A percentile compares a stretch with the other conserved stretches of the same genome.
Evolutionary conservation across 192 early-diverging fungal species (phyloP).

Genomic region (Linnemannia schmuckeri): DNA sequence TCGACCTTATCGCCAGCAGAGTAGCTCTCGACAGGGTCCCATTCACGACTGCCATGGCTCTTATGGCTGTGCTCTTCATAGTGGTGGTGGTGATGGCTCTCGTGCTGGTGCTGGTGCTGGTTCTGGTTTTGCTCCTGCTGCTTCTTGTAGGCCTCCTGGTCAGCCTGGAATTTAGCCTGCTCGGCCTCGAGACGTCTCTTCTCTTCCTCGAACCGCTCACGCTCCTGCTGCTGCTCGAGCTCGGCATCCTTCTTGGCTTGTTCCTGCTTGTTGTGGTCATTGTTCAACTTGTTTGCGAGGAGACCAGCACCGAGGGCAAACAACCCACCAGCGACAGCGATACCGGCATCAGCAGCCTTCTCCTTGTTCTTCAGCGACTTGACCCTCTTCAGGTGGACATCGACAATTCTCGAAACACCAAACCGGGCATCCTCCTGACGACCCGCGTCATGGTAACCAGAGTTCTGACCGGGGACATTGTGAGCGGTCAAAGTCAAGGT

Average conservation of each 20-base stretch:
- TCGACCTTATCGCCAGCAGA: constrained; percentile 60
- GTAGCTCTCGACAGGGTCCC: constrained; percentile 62
- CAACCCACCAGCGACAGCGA: constrained; percentile 56
- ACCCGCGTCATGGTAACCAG: constrained; percentile 21
- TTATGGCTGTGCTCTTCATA: constrained; percentile 14
- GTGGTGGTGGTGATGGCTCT: constrained; percentile 16
- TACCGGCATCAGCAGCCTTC: constrained; percentile 48
- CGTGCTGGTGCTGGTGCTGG: constrained; percentile 1
- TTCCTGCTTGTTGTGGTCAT: constrained; percentile 44
- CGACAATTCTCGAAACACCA: constrained; percentile 49
- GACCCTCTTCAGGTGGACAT: constrained; percentile 57
- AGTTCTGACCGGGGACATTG: constrained; percentile 55
- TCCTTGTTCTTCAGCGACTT: constrained; percentile 60
- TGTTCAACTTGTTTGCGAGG: constrained; percentile 58
- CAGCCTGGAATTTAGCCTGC: constrained; percentile 20
- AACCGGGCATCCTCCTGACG: neutral
- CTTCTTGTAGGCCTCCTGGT: constrained; percentile 14
- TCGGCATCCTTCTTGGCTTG: constrained; percentile 29
- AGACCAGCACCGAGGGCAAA: constrained; percentile 61
- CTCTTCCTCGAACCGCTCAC: constrained; percentile 22
- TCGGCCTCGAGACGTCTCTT: constrained; percentile 38
- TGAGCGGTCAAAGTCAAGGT: constrained; percentile 55
- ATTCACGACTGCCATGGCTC: constrained; percentile 12
- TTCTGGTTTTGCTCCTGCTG: neutral
- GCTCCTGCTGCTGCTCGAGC: neutral